phyloP scores from a whole-genome alignment of 2,329 filamentous ascomycete species.

The Cladophialophora carrionii region DNA sequence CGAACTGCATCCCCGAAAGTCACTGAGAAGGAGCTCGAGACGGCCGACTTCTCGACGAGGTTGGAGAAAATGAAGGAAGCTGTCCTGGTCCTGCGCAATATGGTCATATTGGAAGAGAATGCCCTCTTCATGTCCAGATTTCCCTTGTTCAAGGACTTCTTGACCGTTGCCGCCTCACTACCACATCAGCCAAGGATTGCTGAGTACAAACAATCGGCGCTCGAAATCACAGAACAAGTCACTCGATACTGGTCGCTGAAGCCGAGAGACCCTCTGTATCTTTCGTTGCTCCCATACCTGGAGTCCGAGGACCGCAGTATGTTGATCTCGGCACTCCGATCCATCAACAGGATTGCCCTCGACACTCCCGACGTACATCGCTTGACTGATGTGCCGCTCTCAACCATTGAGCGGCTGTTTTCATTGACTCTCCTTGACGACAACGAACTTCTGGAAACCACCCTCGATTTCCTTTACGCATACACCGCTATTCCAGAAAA shows the following conservation, averaged over 20 bases:
- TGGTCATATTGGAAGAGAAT: constrained; percentile 92
- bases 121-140: constrained; percentile 78
- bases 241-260: constrained; percentile 77
- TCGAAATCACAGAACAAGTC: constrained; percentile 89
- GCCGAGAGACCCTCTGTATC: constrained; percentile 76
- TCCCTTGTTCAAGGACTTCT: constrained; percentile 74
- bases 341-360: constrained; percentile 85
- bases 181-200: constrained; percentile 72
- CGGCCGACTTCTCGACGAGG: constrained; percentile 62
- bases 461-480: constrained; percentile 92
- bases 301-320: constrained; percentile 70
- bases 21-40: constrained; percentile 54
- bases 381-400: constrained; percentile 69
- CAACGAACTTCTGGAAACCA: constrained; percentile 84
- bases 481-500: constrained; percentile 87
- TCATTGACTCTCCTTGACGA: constrained; percentile 58
- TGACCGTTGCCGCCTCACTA: constrained; percentile 79
- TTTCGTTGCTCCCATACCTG: constrained; percentile 64
- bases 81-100: constrained; percentile 85
- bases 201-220: constrained; percentile 85
- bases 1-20: constrained; percentile 62
- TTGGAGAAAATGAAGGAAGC: constrained; percentile 83
- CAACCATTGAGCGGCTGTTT: constrained; percentile 60
- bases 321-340: constrained; percentile 77
- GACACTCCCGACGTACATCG: constrained; percentile 78